Evolutionary conservation across 768 basidiomycete species (phyloP), one percentile per base, ranked within the genome.

Genomic region (Steccherinum ochraceum): DNA sequence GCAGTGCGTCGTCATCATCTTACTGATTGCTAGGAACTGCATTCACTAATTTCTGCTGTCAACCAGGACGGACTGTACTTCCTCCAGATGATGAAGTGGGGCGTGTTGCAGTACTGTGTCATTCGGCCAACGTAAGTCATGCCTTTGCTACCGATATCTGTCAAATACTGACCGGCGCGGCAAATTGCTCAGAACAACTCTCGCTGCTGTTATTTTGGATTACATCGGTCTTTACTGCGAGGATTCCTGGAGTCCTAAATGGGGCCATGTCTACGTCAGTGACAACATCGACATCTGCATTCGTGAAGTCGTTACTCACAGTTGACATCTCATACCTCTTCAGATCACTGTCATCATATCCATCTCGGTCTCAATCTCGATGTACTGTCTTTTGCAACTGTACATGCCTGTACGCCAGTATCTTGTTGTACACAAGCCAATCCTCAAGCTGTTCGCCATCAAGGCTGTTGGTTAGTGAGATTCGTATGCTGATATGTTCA

Each of bases 381-480:
- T 89, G 86, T 90, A 86, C 62, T 86, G 84, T 61, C 64, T 86
- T 51, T 67, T 90, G 19, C 87, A 89, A 61, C 67, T 91, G 16
- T 88, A 86, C 58, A 56, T 86, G 5, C 66, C 78, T 0, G 72
- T 89, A 13, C 65, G 79, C 5, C 65, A 64, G 12, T 69, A 79
- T 41, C 69, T 90, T n/a, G 67, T 73, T 10, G 77, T 75, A 0
- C 77, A 79, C 48, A 72, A 74, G 45, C 87, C 86, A 2, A 59
- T 89, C 13, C 64, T 87, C 18, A 86, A 87, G 62, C 66, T 89
- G 7, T 77, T 89, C 57, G 74, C 85, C 10, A 70, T 89, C 56
- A 91, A 89, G 62, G 81, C 83, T 49, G 83, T 86, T 43, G 83
- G 83, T 82, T 27, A 50, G 78, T 63, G 2, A 4, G 3, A 12